Base-by-base conservation (phyloP, 1,284 basidiomycete species). In the Mycosarcoma maydis region DNA sequence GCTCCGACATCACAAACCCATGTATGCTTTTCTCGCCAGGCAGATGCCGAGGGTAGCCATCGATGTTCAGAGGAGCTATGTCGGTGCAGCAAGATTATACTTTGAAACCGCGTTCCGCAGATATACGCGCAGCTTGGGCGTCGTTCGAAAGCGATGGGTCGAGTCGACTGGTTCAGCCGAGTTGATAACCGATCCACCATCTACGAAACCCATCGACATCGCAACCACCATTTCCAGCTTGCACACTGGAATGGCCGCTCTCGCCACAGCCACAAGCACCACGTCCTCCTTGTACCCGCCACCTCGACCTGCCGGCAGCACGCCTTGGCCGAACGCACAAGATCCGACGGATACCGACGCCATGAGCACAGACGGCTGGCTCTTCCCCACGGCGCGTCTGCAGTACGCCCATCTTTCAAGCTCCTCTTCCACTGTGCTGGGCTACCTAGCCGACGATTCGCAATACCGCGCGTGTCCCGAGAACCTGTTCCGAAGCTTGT, bases 41-140 rank as follows among this genome's bases (percentile, higher is more conserved):
- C 92, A 94, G 70, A 90, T 90, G 14, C 86, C 90, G 4, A 85
- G 86, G 30, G 90, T 94, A 23, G 94, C 95, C 2, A 87, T 87
- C 60, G 95, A 98, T 82, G 85, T 98, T 19, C 93, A 95, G 82
- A 86, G 92, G 42, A 90, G 91, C 4, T 99, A 99, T 80, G 85
- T 91, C 27, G 87, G 87, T 39, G 88, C 91, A 11, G 90, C 92
- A 4, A 87, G 94, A 19, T 87, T 92, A 17, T 99, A 97, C 81
- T 98, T 94, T 68, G 96, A 99, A 83, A 98, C 96, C 16, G 92
- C 90, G 0, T 94, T 98, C 79, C 85, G 96, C 57, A 85, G 96
- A 43, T 99, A 98, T 80, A 87, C 89, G 24, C 86, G 96, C 27
- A 90, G 66, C 41, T 41, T 80, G 0, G 57, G 53, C 11, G 53